Percentiles rank a stretch among this genome's conserved stretches.
These are phyloP conservation scores for Scedosporium apiospermum DNA, from an alignment of 2,329 filamentous ascomycete species.

Conservation along the genomic window DNA sequence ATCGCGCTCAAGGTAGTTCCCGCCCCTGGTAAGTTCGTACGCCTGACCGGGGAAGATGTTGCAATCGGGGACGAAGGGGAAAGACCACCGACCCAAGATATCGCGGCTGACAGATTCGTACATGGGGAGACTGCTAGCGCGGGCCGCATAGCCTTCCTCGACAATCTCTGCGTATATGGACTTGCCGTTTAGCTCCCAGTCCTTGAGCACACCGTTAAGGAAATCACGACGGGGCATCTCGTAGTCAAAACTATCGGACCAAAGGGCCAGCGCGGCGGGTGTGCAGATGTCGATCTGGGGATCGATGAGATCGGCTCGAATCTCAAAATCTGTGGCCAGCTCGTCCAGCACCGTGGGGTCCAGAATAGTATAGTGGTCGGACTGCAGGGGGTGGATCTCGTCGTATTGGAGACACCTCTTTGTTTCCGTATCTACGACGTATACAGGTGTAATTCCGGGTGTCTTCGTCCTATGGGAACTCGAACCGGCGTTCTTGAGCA, in stretches of 20 bases:
- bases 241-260: conserved; percentile 97
- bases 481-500: conserved; percentile 68
- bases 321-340: conserved; percentile 62
- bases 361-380: conserved; percentile 57
- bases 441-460: conserved; percentile 67
- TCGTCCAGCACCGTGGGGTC: conserved; percentile 71
- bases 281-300: conserved; percentile 96
- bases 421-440: conserved; percentile 73
- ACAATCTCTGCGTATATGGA: conserved; percentile 89
- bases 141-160: conserved; percentile 72
- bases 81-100: conserved; percentile 78
- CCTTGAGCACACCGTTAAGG: conserved; percentile 84
- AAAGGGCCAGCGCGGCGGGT: conserved; percentile 85
- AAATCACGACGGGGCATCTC: conserved; percentile 83
- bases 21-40: conserved; percentile 48
- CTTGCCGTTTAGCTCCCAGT: conserved; percentile 94
- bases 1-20: conserved; percentile 53
- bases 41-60: conserved; percentile 72
- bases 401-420: conserved; percentile 89
- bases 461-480: conserved; percentile 66
- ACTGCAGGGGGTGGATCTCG: conserved; percentile 65
- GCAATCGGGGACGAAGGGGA: conserved; percentile 80
- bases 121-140: conserved; percentile 75
- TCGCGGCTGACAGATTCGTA: conserved; percentile 87
- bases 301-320: conserved; percentile 83